Conservation (phyloP, 129 eudicot genomes). For the carrot (Daucus carota) region DNA sequence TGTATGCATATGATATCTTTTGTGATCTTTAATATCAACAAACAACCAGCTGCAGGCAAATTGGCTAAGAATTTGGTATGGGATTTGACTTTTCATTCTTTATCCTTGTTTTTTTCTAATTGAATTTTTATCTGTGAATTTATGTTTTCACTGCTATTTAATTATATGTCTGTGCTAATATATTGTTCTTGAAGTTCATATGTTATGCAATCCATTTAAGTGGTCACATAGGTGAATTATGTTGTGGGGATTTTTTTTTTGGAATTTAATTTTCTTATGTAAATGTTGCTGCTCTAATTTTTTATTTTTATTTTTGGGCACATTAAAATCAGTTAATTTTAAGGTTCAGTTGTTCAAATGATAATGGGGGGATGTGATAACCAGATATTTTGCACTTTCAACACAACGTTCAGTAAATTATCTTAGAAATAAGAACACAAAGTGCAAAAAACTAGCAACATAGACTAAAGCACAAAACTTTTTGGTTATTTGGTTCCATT, state of each 20-base stretch:
- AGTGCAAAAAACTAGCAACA: neutral
- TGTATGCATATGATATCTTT: neutral
- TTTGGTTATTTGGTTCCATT: neutral
- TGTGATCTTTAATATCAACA: neutral
- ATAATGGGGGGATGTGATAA: neutral
- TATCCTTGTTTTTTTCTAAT: neutral
- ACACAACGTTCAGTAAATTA: too few species aligned
- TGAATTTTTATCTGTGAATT: neutral
- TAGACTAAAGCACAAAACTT: neutral
- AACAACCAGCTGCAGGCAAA: neutral
- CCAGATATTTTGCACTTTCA: neutral
- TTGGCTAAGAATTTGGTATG: neutral
- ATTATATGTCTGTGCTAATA: neutral
- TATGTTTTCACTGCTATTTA: neutral
- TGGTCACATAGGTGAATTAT: neutral
- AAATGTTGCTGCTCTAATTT: too few species aligned
- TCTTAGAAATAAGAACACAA: too few species aligned
- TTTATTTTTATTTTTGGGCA: too few species aligned
- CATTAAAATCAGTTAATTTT: neutral
- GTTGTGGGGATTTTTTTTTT: neutral
- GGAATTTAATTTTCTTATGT: neutral
- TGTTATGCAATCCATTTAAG: neutral
- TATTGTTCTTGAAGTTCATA: conserved; percentile 1
- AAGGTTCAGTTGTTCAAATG: neutral
- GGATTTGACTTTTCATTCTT: neutral